Conservation (phyloP, 805 yeast genomes). For the Scheffersomyces amazonensis region DNA sequence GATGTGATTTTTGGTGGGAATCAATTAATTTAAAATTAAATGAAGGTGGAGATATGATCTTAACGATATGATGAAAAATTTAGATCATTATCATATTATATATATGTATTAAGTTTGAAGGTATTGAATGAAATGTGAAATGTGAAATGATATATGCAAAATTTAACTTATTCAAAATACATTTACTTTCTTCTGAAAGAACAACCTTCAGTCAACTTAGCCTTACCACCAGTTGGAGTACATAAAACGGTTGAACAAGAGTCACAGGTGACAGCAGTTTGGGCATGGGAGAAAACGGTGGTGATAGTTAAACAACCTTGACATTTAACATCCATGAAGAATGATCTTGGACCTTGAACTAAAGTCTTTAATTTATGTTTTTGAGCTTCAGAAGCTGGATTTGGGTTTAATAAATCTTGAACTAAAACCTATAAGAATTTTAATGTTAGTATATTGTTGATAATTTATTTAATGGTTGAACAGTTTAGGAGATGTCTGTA, state of each 20-base stretch:
- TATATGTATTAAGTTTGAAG: too few relatives aligned
- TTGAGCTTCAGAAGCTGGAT: constrained; percentile 93
- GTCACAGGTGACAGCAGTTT: constrained; percentile 99
- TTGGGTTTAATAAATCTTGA: constrained; percentile 98
- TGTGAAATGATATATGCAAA: constrained; percentile 50
- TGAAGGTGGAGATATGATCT: too few relatives aligned
- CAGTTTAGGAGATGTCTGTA: too few relatives aligned
- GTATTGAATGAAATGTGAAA: constrained; percentile 75
- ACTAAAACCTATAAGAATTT: constrained; percentile 72
- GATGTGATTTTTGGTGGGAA: too few relatives aligned
- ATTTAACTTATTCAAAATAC: constrained; percentile 15
- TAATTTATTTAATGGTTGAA: too few relatives aligned
- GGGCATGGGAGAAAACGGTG: constrained; percentile 99
- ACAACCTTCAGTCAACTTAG: constrained; percentile 98
- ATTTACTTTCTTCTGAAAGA: constrained; percentile 98
- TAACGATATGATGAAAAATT: too few relatives aligned
- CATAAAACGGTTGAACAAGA: constrained; percentile 97
- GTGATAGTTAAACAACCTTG: constrained; percentile 99
- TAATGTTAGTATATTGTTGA: constrained; percentile 16
- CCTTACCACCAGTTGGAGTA: constrained; percentile 99
- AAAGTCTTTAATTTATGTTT: constrained; percentile 97
- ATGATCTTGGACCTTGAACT: constrained; percentile 98
- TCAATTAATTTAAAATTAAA: too few relatives aligned
- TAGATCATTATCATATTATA: too few relatives aligned
- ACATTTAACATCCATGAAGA: constrained; percentile 99